Conservation (phyloP, 2,329 filamentous ascomycete genomes). For the Epichloe elymi region DNA sequence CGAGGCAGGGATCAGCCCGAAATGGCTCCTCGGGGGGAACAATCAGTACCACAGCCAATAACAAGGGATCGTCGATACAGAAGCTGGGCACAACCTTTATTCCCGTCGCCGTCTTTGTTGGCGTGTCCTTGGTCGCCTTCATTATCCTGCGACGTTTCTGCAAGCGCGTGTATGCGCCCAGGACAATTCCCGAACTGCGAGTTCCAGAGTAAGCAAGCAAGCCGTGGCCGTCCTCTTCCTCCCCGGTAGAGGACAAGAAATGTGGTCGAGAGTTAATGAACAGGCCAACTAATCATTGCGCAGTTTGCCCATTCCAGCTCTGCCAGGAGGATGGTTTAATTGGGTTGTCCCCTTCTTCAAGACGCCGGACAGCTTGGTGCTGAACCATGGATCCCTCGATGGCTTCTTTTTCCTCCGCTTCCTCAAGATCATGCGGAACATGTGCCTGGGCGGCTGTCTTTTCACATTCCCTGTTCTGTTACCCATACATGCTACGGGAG, state of each 20-base stretch:
- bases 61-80: slow-evolving; percentile 21
- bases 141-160: slow-evolving; percentile 31
- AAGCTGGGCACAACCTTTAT: slow-evolving; percentile 37
- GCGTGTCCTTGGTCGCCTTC: slow-evolving; percentile 37
- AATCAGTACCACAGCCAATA: slow-evolving; percentile 18
- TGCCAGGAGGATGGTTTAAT: slow-evolving; percentile 49
- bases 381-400: slow-evolving; percentile 87
- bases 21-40: slow-evolving; percentile 22
- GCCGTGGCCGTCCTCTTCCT: not conserved
- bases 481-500: slow-evolving; percentile 77
- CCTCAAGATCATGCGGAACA: slow-evolving; percentile 54
- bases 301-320: slow-evolving; percentile 44
- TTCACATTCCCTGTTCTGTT: slow-evolving; percentile 82
- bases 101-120: slow-evolving; percentile 38
- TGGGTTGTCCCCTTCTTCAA: slow-evolving; percentile 58
- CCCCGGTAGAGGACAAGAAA: not conserved
- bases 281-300: not conserved
- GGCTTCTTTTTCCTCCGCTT: slow-evolving; percentile 81
- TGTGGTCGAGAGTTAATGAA: not conserved
- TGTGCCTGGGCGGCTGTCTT: slow-evolving; percentile 70
- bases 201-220: slow-evolving; percentile 24
- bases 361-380: slow-evolving; percentile 61
- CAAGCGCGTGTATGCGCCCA: slow-evolving; percentile 41
- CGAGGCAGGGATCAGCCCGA: slow-evolving; percentile 22
- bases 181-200: slow-evolving; percentile 35